Percentiles rank a stretch among this genome's conserved stretches.
These are phyloP conservation scores for Yamadazyma spencermartinsiae DNA, from an alignment of 1,139 yeast genomes.

Conservation along the genomic window DNA sequence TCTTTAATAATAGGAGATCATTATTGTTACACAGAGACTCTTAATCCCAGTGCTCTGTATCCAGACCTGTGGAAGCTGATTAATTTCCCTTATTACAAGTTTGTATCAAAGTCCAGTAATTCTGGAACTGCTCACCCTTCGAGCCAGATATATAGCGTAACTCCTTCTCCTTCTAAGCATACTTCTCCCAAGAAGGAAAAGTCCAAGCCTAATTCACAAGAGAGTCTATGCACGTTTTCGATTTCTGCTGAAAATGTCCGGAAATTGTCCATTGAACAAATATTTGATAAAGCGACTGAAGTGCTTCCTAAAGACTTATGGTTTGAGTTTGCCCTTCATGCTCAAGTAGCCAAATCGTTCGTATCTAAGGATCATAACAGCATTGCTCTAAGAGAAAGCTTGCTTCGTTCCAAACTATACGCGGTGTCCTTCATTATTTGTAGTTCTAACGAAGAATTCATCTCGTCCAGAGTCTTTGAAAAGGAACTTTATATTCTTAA, in stretches of 20 bases:
- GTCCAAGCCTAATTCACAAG: conserved; percentile 16
- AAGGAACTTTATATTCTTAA: conserved; percentile 74
- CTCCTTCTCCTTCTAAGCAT: conserved; percentile 7
- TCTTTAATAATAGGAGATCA: conserved; percentile 45
- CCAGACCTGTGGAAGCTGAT: conserved; percentile 62
- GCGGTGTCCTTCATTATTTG: conserved; percentile 61
- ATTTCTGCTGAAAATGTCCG: conserved; percentile 51
- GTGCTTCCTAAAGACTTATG: conserved; percentile 63
- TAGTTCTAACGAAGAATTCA: conserved; percentile 51
- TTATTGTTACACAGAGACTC: conserved; percentile 54
- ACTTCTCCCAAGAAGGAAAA: conserved; percentile 11
- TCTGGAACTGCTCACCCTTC: not conserved
- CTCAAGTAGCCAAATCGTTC: conserved; percentile 73
- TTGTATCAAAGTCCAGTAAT: not conserved
- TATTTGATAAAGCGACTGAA: conserved; percentile 60
- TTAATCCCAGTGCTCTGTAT: conserved; percentile 44
- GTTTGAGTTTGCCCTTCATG: conserved; percentile 63
- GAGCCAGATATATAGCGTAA: conserved; percentile 1
- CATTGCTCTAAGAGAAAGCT: conserved; percentile 53
- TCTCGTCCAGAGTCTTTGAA: conserved; percentile 68
- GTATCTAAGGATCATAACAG: conserved; percentile 56
- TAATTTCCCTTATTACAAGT: conserved; percentile 55
- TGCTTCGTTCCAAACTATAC: conserved; percentile 64
- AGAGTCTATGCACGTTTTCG: conserved; percentile 48
- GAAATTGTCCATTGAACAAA: conserved; percentile 57